Conservation (phyloP, 2,329 filamentous ascomycete species). For the Cytospora mali region DNA sequence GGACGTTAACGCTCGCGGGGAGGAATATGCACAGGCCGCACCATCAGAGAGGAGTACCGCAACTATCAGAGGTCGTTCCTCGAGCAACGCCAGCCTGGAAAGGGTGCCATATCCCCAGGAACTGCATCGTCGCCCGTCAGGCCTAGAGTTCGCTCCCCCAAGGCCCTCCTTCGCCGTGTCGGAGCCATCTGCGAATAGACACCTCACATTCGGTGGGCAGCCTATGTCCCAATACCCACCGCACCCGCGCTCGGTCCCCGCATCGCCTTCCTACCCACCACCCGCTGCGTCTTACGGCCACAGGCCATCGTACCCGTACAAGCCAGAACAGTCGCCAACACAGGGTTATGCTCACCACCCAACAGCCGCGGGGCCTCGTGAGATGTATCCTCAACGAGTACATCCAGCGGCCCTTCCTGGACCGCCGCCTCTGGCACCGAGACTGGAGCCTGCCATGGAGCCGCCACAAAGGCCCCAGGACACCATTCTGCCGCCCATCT, state of each 20-base stretch:
- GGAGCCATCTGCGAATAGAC: constrained; percentile 29
- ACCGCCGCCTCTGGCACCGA: constrained; percentile 22
- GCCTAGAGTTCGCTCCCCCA: constrained; percentile 37
- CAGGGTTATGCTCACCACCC: constrained; percentile 34
- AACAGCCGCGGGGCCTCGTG: constrained; percentile 32
- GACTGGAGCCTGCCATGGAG: constrained; percentile 23
- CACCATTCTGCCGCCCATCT: constrained; percentile 23
- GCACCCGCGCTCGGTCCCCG: constrained; percentile 37
- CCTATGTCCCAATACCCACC: constrained; percentile 33
- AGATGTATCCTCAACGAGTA: constrained; percentile 22
- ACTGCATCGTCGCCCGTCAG: constrained; percentile 38
- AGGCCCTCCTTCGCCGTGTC: constrained; percentile 33
- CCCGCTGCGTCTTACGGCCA: constrained; percentile 30
- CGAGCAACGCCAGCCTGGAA: constrained; percentile 38
- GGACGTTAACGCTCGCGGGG: constrained; percentile 36
- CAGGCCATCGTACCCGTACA: constrained; percentile 30
- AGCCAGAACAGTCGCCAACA: constrained; percentile 35
- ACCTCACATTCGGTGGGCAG: constrained; percentile 35
- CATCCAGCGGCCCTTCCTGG: constrained; percentile 17
- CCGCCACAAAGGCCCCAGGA: constrained; percentile 9
- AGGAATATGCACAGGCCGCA: constrained; percentile 37
- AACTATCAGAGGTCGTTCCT: constrained; percentile 38
- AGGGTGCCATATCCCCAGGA: constrained; percentile 37
- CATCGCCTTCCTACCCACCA: constrained; percentile 38
- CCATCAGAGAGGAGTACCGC: constrained; percentile 37